Evolutionary conservation across 2,329 filamentous ascomycete species (phyloP).

Genomic region (Calcarisporium arbuscula): DNA sequence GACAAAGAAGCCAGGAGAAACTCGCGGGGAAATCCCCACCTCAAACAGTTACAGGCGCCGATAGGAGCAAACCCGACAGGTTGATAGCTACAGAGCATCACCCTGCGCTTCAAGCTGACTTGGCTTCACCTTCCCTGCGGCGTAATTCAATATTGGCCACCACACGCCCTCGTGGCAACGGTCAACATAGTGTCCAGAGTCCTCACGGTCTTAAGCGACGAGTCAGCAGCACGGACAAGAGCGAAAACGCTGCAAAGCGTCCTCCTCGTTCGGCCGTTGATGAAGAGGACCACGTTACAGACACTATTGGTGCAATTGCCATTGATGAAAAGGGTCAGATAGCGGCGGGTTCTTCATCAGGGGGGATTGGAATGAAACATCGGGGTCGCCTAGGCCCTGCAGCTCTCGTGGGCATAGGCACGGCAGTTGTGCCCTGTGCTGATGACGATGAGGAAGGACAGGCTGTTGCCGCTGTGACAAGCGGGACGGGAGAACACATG

Average conservation of each 20-base stretch:
- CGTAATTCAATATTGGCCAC: background rate
- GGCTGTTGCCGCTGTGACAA: slow-evolving; percentile 78
- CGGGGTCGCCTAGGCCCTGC: slow-evolving; percentile 86
- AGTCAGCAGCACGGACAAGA: slow-evolving; percentile 6
- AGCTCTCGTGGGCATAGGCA: slow-evolving; percentile 85
- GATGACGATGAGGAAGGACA: slow-evolving; percentile 61
- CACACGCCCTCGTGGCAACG: slow-evolving; percentile 1
- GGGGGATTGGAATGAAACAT: slow-evolving; percentile 98
- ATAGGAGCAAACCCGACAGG: slow-evolving; percentile 1
- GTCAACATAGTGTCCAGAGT: slow-evolving; percentile 9
- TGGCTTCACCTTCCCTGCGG: slow-evolving; percentile 12
- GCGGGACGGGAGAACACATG: slow-evolving; percentile 97
- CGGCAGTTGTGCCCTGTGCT: slow-evolving; percentile 76
- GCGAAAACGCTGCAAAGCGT: slow-evolving; percentile 12
- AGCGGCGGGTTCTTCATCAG: slow-evolving; percentile 91
- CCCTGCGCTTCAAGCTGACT: slow-evolving; percentile 3
- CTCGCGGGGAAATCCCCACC: slow-evolving; percentile 1
- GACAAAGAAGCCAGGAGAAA: slow-evolving; percentile 1
- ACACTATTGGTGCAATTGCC: slow-evolving; percentile 94
- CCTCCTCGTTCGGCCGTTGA: slow-evolving; percentile 14
- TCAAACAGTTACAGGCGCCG: background rate
- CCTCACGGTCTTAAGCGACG: slow-evolving; percentile 30
- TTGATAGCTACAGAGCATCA: too few species aligned
- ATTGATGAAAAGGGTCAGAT: slow-evolving; percentile 82
- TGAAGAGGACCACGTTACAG: slow-evolving; percentile 64